Evolutionary conservation across 2,329 filamentous ascomycete species (phyloP).

Genomic region (Pseudogymnoascus sp.): DNA sequence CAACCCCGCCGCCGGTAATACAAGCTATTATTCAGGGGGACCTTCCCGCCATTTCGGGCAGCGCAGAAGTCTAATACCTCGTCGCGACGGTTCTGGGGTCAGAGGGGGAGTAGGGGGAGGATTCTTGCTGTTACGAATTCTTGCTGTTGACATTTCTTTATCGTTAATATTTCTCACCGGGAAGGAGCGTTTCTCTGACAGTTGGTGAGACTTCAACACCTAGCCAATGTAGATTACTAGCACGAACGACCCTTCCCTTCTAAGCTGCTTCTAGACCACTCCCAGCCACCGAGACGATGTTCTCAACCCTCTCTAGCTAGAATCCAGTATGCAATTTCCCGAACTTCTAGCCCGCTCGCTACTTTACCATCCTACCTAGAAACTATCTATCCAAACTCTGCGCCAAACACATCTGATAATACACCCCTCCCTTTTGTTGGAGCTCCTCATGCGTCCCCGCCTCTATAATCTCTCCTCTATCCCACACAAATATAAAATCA

Average conservation of each 20-base stretch:
- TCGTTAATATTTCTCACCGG: too few species aligned
- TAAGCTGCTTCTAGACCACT: slow-evolving; percentile 38
- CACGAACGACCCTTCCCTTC: slow-evolving; percentile 31
- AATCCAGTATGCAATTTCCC: slow-evolving; percentile 12
- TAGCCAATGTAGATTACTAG: slow-evolving; percentile 47
- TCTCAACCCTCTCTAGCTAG: slow-evolving; percentile 20
- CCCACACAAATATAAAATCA: slow-evolving; percentile 85
- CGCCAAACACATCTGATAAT: slow-evolving; percentile 19
- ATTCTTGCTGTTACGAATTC: too few species aligned
- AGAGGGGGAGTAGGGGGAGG: too few species aligned
- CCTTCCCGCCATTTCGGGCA: too few species aligned
- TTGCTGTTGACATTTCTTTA: too few species aligned
- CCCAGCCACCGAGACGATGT: slow-evolving; percentile 36
- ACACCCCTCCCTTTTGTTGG: slow-evolving; percentile 15
- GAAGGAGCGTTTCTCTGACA: too few species aligned
- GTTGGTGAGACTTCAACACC: slow-evolving; percentile 18
- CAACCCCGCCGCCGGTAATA: too few species aligned
- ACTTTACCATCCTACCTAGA: not conserved
- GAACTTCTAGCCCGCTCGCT: not conserved
- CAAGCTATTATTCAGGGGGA: too few species aligned
- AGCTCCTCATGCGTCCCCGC: slow-evolving; percentile 17
- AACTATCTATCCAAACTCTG: slow-evolving; percentile 15
- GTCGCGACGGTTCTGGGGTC: too few species aligned
- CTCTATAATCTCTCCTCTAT: slow-evolving; percentile 78
- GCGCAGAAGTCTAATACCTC: too few species aligned